A percentile compares a stretch with the other conserved stretches of the same genome.
Evolutionary conservation across 352 stramenopile species (phyloP).

Genomic region (Globisporangium emineosum): DNA sequence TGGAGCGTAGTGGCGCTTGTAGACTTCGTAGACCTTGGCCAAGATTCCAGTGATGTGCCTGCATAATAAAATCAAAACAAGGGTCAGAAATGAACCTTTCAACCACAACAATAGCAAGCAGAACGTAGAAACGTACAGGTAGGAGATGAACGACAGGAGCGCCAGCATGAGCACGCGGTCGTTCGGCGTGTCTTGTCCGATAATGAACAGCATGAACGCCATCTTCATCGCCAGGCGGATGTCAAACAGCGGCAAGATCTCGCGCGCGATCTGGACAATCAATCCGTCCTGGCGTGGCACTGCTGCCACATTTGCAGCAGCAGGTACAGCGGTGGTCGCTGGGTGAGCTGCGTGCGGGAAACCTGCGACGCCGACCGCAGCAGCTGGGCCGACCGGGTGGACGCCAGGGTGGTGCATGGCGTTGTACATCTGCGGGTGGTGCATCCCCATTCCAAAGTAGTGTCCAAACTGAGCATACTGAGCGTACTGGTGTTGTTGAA

Average conservation of each 20-base stretch:
- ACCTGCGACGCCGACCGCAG: background rate
- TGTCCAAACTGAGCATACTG: slow-evolving; percentile 25
- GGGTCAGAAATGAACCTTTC: no score
- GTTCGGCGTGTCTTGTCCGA: slow-evolving; percentile 77
- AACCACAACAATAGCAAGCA: background rate
- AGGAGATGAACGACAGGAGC: slow-evolving; percentile 70
- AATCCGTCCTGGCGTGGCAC: slow-evolving; percentile 20
- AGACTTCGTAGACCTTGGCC: slow-evolving; percentile 75
- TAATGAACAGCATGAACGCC: slow-evolving; percentile 88
- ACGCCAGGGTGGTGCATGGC: slow-evolving; percentile 14
- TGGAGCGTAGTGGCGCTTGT: slow-evolving; percentile 39
- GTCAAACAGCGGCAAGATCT: slow-evolving; percentile 66
- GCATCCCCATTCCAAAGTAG: slow-evolving; percentile 30
- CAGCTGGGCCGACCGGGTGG: slow-evolving; percentile 4
- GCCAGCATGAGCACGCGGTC: slow-evolving; percentile 73
- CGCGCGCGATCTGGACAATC: slow-evolving; percentile 45
- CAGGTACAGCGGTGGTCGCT: slow-evolving; percentile 3
- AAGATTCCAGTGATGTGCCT: slow-evolving; percentile 84
- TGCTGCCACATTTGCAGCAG: slow-evolving; percentile 13
- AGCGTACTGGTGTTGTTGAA: slow-evolving; percentile 13
- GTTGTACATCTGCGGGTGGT: slow-evolving; percentile 11
- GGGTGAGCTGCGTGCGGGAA: background rate
- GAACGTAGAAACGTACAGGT: slow-evolving; percentile 36
- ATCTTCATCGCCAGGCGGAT: slow-evolving; percentile 81
- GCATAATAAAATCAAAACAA: background rate